These are phyloP conservation scores for Rhizopogon roseolus DNA, from an alignment of 768 basidiomycete species.

Conservation along the genomic window DNA sequence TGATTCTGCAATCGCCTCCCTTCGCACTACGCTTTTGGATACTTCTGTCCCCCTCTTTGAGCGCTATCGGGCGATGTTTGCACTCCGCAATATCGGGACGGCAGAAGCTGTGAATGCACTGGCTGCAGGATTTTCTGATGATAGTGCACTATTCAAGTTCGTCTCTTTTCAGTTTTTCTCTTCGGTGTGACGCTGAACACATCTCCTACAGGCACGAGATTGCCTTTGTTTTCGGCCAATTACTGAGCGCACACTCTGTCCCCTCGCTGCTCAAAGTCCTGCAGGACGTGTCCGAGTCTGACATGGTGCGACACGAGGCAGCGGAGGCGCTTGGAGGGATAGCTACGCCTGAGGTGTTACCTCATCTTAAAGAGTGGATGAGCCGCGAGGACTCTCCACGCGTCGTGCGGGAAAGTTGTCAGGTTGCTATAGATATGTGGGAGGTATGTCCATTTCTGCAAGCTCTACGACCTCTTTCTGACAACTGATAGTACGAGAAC, in stretches of 20 bases:
- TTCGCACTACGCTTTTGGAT: conserved; percentile 65
- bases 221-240: conserved; percentile 96
- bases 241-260: conserved; percentile 84
- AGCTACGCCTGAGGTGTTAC: conserved; percentile 86
- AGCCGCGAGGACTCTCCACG: conserved; percentile 69
- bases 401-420: conserved; percentile 94
- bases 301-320: conserved; percentile 98
- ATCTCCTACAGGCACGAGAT: conserved; percentile 79
- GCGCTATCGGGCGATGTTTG: conserved; percentile 98
- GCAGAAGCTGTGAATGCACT: conserved; percentile 85
- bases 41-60: conserved; percentile 72
- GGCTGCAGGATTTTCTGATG: conserved; percentile 84
- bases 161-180: conserved; percentile 12
- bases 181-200: not conserved
- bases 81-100: conserved; percentile 88
- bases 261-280: conserved; percentile 80
- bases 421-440: conserved; percentile 97
- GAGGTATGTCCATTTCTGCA: conserved; percentile 49
- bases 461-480: not conserved
- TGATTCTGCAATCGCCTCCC: conserved; percentile 41
- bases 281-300: conserved; percentile 66
- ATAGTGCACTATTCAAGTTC: conserved; percentile 90
- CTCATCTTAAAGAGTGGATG: conserved; percentile 84
- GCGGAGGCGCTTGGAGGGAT: conserved; percentile 99
- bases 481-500: conserved; percentile 60